Conservation (phyloP, 768 basidiomycete genomes). For the Mycena epipterygia region DNA sequence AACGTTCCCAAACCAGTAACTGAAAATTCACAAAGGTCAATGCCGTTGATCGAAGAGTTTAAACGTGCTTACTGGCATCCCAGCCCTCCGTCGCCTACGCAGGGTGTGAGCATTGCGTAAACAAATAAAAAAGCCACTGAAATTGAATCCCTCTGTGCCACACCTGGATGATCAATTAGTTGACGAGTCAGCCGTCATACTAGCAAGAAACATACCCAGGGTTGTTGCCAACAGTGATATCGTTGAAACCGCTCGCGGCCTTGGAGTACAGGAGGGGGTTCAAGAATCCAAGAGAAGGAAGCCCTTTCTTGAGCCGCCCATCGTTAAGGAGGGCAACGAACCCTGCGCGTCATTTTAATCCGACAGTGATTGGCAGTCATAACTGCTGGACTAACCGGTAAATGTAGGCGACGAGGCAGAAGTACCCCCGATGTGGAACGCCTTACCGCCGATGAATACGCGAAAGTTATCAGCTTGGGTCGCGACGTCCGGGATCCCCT, state of each 20-base stretch:
- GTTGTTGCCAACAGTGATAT: conserved; percentile 69
- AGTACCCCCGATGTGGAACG: conserved; percentile 41
- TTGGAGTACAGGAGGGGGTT: conserved; percentile 72
- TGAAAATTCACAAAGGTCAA: conserved; percentile 30
- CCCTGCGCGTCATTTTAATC: conserved; percentile 44
- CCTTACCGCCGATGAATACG: conserved; percentile 36
- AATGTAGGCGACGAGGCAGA: conserved; percentile 46
- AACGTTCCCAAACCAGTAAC: conserved; percentile 68
- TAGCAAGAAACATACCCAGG: conserved; percentile 42
- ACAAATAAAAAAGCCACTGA: conserved; percentile 44
- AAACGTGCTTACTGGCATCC: conserved; percentile 64
- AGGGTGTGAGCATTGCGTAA: not conserved
- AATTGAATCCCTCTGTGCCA: conserved; percentile 73
- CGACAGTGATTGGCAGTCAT: conserved; percentile 44
- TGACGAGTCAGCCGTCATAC: not conserved
- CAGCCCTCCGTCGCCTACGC: conserved; percentile 62
- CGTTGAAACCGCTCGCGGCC: conserved; percentile 60
- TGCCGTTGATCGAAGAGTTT: conserved; percentile 42
- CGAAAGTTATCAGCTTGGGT: conserved; percentile 44
- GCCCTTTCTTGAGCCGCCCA: conserved; percentile 58
- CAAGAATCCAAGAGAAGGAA: conserved; percentile 70
- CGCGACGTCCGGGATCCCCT: conserved; percentile 49
- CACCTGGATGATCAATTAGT: conserved; percentile 46
- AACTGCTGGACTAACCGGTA: conserved; percentile 31
- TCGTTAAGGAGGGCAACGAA: conserved; percentile 76